Evolutionary conservation across 2,329 filamentous ascomycete genomes (phyloP), one percentile per base, ranked within the genome.

Genomic region (Hymenoscyphus occultus): DNA sequence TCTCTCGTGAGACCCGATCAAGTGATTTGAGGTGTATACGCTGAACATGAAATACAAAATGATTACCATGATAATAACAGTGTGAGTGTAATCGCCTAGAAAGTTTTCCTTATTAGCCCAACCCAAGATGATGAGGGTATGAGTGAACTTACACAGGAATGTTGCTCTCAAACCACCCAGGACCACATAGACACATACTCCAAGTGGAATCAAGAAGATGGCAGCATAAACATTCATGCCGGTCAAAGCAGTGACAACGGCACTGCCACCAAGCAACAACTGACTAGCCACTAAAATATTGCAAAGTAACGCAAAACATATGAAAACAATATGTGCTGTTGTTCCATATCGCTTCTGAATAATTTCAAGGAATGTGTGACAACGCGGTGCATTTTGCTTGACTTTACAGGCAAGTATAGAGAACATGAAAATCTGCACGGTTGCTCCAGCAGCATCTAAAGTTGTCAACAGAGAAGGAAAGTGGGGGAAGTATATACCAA

Each of bases 61-160:
- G 39, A 85, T 80, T 31, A 84, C 80, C 1, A 83, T 78, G 35
- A 85, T 84, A 16, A 82, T 80, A 14, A 84, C 80, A 0, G 83
- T 85, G 68, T 62, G 60, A 16, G 60, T 62, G 14, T 62, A 62
- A 56, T 62, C 60, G n/a, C 60, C 60, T 62, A n/a, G 10, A 13
- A 57, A 7, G 12, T 14, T 51, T 54, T 19, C 4, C 4, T 13
- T 12, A 13, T 54, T 28, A 54, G 48, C 10, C 48, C 7, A 28
- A 9, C 10, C 1, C n/a, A 22, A 13, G n/a, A 12, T 19, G 5
- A 1, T 5, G 16, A n/a, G 6, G 7, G n/a, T 32, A 42, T 22
- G 39, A 42, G 56, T 40, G 1, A 31, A 45, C 45, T 61, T 45
- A 64, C 42, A 60, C 22, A 64, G 32, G 31, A 79, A 79, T 0